Evolutionary conservation across 805 yeast genomes (phyloP).

Genomic region (Metschnikowia arizonensis): DNA sequence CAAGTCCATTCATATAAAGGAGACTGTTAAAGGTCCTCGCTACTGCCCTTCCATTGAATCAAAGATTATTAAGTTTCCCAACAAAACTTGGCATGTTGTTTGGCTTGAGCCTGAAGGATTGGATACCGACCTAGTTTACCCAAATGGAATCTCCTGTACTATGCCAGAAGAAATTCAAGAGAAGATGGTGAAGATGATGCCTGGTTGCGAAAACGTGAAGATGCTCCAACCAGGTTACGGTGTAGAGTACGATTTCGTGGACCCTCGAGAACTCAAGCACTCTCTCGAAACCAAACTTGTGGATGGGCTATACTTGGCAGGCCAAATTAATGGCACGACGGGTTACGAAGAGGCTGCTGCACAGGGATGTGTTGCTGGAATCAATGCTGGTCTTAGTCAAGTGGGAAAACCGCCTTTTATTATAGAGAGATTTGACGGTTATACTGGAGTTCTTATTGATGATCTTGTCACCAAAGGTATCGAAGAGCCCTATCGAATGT

Average conservation of each 20-base stretch:
- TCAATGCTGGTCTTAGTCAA: slow-evolving; percentile 76
- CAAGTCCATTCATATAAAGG: slow-evolving; percentile 84
- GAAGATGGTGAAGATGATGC: slow-evolving; percentile 66
- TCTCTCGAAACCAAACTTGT: slow-evolving; percentile 81
- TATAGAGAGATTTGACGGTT: slow-evolving; percentile 76
- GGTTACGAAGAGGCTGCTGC: slow-evolving; percentile 99
- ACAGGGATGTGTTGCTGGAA: slow-evolving; percentile 93
- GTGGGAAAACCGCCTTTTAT: slow-evolving; percentile 42
- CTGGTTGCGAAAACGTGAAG: slow-evolving; percentile 83
- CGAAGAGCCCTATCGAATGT: slow-evolving; percentile 96
- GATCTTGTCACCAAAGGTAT: slow-evolving; percentile 95
- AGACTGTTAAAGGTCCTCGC: slow-evolving; percentile 93
- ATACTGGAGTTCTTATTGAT: slow-evolving; percentile 87
- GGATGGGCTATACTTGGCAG: slow-evolving; percentile 80
- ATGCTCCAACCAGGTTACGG: slow-evolving; percentile 97
- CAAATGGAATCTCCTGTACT: slow-evolving; percentile 93
- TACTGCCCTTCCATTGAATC: slow-evolving; percentile 97
- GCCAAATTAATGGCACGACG: slow-evolving; percentile 97
- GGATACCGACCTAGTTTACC: slow-evolving; percentile 82
- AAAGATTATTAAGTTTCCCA: slow-evolving; percentile 74
- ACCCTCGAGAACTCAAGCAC: slow-evolving; percentile 77
- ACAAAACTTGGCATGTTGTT: slow-evolving; percentile 70
- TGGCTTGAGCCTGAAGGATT: slow-evolving; percentile 98
- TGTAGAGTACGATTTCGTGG: slow-evolving; percentile 96
- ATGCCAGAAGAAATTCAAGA: slow-evolving; percentile 93